Base-by-base conservation (phyloP, 1,284 basidiomycete species). In the Austroboletus niveus region DNA sequence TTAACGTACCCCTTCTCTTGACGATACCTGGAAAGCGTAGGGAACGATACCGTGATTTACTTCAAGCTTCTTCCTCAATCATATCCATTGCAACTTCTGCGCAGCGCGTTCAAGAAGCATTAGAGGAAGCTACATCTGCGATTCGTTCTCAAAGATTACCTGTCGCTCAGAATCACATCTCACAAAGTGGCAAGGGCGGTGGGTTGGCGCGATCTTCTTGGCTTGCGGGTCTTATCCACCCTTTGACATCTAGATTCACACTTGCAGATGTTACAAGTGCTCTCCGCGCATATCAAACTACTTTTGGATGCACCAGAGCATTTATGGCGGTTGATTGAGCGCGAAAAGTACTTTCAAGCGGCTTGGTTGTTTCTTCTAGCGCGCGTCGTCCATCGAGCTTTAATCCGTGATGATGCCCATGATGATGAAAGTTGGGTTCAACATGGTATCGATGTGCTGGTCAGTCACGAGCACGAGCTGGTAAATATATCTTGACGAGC, bases 21-120 rank as follows among this genome's bases (percentile, higher is more conserved):
- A 71, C 64, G 66, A 59, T 68, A 70, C 63, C 64, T 64, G 71
- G 78, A 78, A 85, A 83, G 80, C 64, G 69, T 70, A 94, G 94
- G 69, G 94, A 96, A 78, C 85, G 94, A 56, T 97, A 98, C 72
- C 86, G 94, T 47, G 94, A 98, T 70, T 79, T 97, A 22, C 76
- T 98, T 17, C 89, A 94, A 60, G 92, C 94, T 0, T 94, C 94
- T 0, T 84, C 90, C 1, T 92, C 92, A 9, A 95, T 95, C 47
- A 87, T 92, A 31, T 78, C 82, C 46, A 85, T 92, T 56, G 76
- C 85, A 10, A 69, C 75, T 35, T 87, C 88, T 9, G 85, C 89
- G 6, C 73, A 76, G 48, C 77, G 75, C 56, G 87, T 90, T 10
- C 65, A 80, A 43, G 72, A 77, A 34, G 79, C 82, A 6, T 63